Percentiles rank a stretch among this genome's conserved stretches.
These are phyloP conservation scores for Populus nigra DNA, from an alignment of 345 rosid species.

Conservation along the genomic window DNA sequence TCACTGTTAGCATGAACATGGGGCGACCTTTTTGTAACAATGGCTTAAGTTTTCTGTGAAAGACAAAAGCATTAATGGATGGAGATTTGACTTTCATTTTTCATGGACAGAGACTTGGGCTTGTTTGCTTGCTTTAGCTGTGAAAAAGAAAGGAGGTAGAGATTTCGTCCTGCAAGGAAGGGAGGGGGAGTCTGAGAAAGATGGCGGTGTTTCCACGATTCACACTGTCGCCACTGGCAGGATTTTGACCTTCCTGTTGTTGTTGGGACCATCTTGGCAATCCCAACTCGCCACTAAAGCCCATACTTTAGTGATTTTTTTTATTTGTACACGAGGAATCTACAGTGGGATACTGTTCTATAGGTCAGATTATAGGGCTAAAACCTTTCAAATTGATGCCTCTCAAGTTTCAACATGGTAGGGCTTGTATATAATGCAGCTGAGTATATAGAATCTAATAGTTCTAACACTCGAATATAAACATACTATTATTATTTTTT, in stretches of 20 bases:
- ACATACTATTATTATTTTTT: too few species aligned
- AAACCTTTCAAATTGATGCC: not conserved
- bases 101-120: conserved; percentile 21
- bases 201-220: not conserved
- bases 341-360: not conserved
- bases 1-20: not conserved
- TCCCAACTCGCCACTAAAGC: not conserved
- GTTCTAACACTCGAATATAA: too few species aligned
- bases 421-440: too few species aligned
- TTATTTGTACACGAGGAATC: not conserved
- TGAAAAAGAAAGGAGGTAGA: conserved; percentile 12
- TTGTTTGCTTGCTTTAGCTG: conserved; percentile 5
- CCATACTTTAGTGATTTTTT: not conserved
- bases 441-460: too few species aligned
- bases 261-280: conserved; percentile 10
- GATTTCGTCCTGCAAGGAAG: not conserved
- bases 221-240: conserved; percentile 3
- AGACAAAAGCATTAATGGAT: conserved; percentile 5
- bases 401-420: not conserved
- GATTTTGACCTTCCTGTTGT: not conserved
- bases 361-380: not conserved
- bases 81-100: conserved; percentile 19
- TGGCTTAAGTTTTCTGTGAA: conserved; percentile 5
- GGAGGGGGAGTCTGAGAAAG: not conserved
- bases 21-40: not conserved